A percentile compares a stretch with the other conserved stretches of the same genome.
Evolutionary conservation across 345 rosid species (phyloP).

Genomic region (Gossypium anomalum): DNA sequence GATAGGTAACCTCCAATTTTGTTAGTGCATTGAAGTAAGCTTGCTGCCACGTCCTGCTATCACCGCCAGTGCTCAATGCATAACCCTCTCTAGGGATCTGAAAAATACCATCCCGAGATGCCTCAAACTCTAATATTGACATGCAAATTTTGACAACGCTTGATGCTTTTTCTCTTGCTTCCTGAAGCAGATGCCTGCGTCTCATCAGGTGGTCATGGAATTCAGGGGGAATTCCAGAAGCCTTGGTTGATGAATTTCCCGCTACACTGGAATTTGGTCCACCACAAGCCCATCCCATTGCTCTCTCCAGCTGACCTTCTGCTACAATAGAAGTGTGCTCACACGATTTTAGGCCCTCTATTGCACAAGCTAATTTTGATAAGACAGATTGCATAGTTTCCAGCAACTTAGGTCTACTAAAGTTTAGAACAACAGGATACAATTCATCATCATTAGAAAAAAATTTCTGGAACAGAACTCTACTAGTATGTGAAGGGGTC

Average conservation of each 20-base stretch:
- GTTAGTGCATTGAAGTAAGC: slow-evolving; percentile 57
- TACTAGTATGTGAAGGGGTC: slow-evolving; percentile 55
- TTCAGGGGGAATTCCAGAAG: slow-evolving; percentile 75
- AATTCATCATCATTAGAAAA: slow-evolving; percentile 49
- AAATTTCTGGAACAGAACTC: slow-evolving; percentile 51
- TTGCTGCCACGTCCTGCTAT: slow-evolving; percentile 77
- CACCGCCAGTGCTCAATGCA: slow-evolving; percentile 40
- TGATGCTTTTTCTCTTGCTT: slow-evolving; percentile 80
- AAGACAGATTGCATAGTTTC: slow-evolving; percentile 58
- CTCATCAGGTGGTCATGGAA: slow-evolving; percentile 75
- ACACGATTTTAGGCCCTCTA: slow-evolving; percentile 70
- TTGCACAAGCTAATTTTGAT: slow-evolving; percentile 53
- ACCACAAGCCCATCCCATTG: slow-evolving; percentile 98
- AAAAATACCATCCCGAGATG: slow-evolving; percentile 78
- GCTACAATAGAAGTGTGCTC: slow-evolving; percentile 64
- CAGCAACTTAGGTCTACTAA: slow-evolving; percentile 62
- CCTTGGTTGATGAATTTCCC: slow-evolving; percentile 57
- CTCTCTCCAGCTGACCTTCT: slow-evolving; percentile 91
- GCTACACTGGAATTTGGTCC: slow-evolving; percentile 53
- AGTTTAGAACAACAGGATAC: slow-evolving; percentile 51
- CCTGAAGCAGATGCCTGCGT: slow-evolving; percentile 64
- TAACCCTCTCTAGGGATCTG: slow-evolving; percentile 49
- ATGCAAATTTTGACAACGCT: slow-evolving; percentile 61
- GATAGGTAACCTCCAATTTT: slow-evolving; percentile 65
- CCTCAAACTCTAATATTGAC: slow-evolving; percentile 81